These are phyloP conservation scores for Ascocoryne sarcoides DNA, from an alignment of 2,329 filamentous ascomycete species.

Conservation along the genomic window DNA sequence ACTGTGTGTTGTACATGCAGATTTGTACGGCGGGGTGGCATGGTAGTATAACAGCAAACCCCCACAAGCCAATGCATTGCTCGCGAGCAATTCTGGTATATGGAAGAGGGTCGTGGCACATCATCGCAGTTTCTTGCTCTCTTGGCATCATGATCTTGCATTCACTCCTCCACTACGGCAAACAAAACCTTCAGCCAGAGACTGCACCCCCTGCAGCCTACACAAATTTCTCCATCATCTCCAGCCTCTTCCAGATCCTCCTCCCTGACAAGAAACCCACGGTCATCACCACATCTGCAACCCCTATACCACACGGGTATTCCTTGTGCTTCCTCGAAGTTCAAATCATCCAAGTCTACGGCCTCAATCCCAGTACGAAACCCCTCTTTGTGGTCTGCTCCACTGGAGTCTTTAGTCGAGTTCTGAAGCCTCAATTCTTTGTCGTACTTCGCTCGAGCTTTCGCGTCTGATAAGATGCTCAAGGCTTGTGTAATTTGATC, in stretches of 20 bases:
- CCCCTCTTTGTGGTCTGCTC: constrained; percentile 15
- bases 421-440: constrained; percentile 32
- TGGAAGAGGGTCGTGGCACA: too few species aligned
- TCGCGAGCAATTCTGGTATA: too few species aligned
- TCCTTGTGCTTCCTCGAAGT: constrained; percentile 37
- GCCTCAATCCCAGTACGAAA: constrained; percentile 54
- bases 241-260: constrained; percentile 49
- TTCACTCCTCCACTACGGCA: constrained; percentile 39
- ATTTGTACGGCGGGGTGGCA: too few species aligned
- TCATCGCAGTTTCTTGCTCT: too few species aligned
- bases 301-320: constrained; percentile 41
- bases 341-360: constrained; percentile 57
- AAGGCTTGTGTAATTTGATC: constrained; percentile 58
- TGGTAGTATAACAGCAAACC: too few species aligned
- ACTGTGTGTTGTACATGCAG: too few species aligned
- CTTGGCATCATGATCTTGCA: background rate
- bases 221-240: constrained; percentile 51
- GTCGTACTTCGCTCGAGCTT: constrained; percentile 46
- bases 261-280: constrained; percentile 51
- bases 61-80: too few species aligned
- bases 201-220: constrained; percentile 58
- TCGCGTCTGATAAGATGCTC: constrained; percentile 43
- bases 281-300: constrained; percentile 56
- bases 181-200: constrained; percentile 58
- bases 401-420: constrained; percentile 12